phyloP scores from a whole-genome alignment of 495 filamentous ascomycete genomes.

The Trichoderma virens region DNA sequence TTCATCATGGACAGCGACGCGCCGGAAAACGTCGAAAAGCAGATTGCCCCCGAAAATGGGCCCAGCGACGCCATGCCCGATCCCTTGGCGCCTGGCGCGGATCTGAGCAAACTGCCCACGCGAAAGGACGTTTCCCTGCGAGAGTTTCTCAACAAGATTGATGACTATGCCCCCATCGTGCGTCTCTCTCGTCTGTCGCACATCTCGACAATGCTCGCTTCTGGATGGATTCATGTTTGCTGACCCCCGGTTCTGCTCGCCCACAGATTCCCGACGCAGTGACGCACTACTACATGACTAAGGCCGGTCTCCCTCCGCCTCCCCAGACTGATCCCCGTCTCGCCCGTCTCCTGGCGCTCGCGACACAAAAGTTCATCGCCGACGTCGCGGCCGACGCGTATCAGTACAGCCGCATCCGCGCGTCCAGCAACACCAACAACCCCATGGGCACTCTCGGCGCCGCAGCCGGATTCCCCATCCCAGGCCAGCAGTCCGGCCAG shows the following conservation, averaged over 20 bases:
- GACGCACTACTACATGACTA: slow-evolving; percentile 94
- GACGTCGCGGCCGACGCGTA: slow-evolving; percentile 97
- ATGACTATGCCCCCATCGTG: slow-evolving; percentile 97
- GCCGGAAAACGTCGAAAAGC: slow-evolving; percentile 6
- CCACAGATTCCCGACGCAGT: slow-evolving; percentile 91
- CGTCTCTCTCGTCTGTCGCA: no score
- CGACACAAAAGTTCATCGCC: slow-evolving; percentile 95
- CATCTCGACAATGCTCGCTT: background rate
- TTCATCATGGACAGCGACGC: slow-evolving; percentile 8
- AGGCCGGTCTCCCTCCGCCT: slow-evolving; percentile 84
- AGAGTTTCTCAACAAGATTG: slow-evolving; percentile 92
- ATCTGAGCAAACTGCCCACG: slow-evolving; percentile 40
- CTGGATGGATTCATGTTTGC: slow-evolving; percentile 12
- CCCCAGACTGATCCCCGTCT: slow-evolving; percentile 80
- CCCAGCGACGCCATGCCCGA: background rate
- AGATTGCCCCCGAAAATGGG: background rate
- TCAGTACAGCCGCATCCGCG: slow-evolving; percentile 90
- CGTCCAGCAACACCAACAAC: slow-evolving; percentile 79
- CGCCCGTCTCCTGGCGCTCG: slow-evolving; percentile 85
- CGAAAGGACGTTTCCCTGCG: slow-evolving; percentile 87
- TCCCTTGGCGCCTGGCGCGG: background rate
- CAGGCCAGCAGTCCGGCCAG: slow-evolving; percentile 47
- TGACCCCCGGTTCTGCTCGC: slow-evolving; percentile 14
- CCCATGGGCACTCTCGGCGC: slow-evolving; percentile 80
- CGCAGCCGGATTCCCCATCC: slow-evolving; percentile 61